A percentile compares a stretch with the other conserved stretches of the same genome.
Conservation (phyloP, 2,329 filamentous ascomycete species). For the Dactylellina leptospora region DNA sequence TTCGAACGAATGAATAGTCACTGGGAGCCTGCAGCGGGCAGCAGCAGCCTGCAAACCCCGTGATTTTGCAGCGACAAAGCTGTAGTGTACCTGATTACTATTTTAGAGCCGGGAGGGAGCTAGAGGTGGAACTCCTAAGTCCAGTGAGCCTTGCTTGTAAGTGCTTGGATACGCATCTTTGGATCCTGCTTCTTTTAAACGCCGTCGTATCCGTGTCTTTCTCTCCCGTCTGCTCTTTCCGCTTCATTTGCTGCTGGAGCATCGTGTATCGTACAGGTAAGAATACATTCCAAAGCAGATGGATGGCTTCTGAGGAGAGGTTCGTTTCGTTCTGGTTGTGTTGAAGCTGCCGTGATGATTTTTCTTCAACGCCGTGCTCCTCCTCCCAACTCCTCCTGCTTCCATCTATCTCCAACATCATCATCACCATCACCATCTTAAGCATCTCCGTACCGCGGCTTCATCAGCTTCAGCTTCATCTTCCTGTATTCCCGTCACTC, state of each 20-base stretch:
- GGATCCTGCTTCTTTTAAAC: slow-evolving; percentile 13
- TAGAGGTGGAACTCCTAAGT: too few relatives aligned
- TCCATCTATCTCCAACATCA: neutral
- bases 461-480: neutral
- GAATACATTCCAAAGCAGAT: neutral
- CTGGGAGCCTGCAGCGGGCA: neutral
- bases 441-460: neutral
- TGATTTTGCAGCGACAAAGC: slow-evolving; percentile 2
- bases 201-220: neutral
- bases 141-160: too few relatives aligned
- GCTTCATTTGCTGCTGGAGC: neutral
- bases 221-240: neutral
- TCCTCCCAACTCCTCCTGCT: neutral
- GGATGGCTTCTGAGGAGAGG: too few relatives aligned
- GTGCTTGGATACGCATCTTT: too few relatives aligned
- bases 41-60: neutral
- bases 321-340: neutral
- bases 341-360: neutral
- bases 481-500: too few relatives aligned
- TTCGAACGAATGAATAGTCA: slow-evolving; percentile 14
- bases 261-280: neutral
- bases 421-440: neutral
- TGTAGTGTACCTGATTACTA: too few relatives aligned
- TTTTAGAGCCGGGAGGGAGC: too few relatives aligned
- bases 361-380: neutral